Conservation (phyloP, 2,329 filamentous ascomycete species). For the Fusarium goolgardi region DNA sequence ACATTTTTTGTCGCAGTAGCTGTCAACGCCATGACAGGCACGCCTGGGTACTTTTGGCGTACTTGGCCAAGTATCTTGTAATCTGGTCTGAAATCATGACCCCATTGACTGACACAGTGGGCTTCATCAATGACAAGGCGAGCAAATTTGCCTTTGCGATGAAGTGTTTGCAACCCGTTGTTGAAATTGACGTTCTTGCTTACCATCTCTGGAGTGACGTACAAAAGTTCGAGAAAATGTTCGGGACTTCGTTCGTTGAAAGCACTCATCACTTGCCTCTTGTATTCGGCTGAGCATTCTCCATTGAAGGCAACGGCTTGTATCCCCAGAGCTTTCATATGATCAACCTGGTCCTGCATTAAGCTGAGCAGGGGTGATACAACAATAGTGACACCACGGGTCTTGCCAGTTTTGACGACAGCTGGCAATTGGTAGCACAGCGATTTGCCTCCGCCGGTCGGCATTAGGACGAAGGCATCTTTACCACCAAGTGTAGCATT, state of each 20-base stretch:
- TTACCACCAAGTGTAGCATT: constrained; percentile 89
- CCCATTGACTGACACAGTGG: constrained; percentile 99
- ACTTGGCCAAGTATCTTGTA: constrained; percentile 88
- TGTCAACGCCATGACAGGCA: constrained; percentile 94
- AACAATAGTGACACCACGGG: constrained; percentile 88
- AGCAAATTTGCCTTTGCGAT: constrained; percentile 78
- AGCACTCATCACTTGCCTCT: constrained; percentile 72
- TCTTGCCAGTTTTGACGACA: constrained; percentile 82
- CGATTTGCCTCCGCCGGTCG: constrained; percentile 96
- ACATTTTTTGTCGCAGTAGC: constrained; percentile 96
- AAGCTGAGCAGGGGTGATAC: constrained; percentile 94
- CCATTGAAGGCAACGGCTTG: constrained; percentile 86
- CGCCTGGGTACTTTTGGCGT: constrained; percentile 75
- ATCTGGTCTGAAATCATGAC: constrained; percentile 95
- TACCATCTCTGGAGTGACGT: constrained; percentile 97
- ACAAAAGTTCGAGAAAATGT: constrained; percentile 84
- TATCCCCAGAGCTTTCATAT: constrained; percentile 79
- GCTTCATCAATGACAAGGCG: constrained; percentile 97
- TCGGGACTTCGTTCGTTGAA: constrained; percentile 75
- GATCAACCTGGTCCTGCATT: constrained; percentile 96
- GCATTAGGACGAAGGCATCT: constrained; percentile 97
- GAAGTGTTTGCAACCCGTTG: constrained; percentile 73
- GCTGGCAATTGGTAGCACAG: constrained; percentile 96
- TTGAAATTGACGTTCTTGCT: constrained; percentile 80
- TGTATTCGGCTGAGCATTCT: constrained; percentile 73